A percentile compares a stretch with the other conserved stretches of the same genome.
These are phyloP conservation scores for Coniophora puteana DNA, from an alignment of 1,284 basidiomycete species.

Conservation along the genomic window DNA sequence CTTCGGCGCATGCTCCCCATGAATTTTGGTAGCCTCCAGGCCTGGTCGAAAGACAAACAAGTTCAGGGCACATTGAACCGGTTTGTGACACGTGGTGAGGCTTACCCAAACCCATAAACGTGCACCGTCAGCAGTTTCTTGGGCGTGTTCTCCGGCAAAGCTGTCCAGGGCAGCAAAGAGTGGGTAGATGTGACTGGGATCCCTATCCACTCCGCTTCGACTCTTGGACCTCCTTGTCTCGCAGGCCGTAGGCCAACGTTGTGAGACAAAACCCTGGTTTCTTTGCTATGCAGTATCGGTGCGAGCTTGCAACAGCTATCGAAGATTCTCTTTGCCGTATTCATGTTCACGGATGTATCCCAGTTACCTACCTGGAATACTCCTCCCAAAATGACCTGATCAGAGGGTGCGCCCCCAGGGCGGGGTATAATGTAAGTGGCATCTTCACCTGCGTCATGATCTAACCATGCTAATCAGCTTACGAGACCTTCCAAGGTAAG, in stretches of 20 bases:
- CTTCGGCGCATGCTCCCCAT: constrained; percentile 49
- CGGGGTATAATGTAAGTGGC: constrained; percentile 55
- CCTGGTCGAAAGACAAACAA: constrained; percentile 26
- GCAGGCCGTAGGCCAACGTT: constrained; percentile 63
- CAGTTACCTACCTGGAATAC: constrained; percentile 45
- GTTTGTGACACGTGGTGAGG: neutral
- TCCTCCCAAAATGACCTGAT: constrained; percentile 51
- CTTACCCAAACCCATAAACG: constrained; percentile 62
- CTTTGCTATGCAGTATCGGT: constrained; percentile 33
- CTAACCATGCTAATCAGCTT: neutral
- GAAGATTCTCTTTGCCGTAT: constrained; percentile 41
- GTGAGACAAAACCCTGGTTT: constrained; percentile 47
- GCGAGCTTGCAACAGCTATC: constrained; percentile 35
- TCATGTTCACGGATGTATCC: constrained; percentile 45
- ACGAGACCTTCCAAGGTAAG: too few species aligned
- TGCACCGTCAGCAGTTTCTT: constrained; percentile 48
- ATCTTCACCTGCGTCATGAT: constrained; percentile 17
- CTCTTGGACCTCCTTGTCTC: constrained; percentile 52
- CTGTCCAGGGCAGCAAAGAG: constrained; percentile 27
- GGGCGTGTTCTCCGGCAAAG: too few species aligned
- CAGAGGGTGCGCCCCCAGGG: constrained; percentile 25
- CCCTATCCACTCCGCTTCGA: constrained; percentile 47
- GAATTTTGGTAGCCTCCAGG: constrained; percentile 50
- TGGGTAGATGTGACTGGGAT: constrained; percentile 30
- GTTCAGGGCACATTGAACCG: too few species aligned